Conservation (phyloP, 2,329 filamentous ascomycete genomes). For the Colletotrichum limetticola region DNA sequence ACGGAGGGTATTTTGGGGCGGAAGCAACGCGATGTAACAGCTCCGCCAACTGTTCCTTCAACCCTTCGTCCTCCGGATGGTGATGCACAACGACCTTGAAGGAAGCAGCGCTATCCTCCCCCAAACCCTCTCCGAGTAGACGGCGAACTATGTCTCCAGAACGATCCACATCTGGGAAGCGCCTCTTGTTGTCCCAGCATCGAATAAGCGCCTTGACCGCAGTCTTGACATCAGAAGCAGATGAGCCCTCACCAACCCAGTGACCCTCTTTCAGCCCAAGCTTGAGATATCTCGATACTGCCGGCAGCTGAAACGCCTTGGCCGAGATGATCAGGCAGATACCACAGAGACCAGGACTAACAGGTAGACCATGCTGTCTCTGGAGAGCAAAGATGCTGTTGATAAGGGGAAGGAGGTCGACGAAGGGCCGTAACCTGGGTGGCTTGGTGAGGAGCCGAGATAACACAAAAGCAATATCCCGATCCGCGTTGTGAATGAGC, state of each 20-base stretch:
- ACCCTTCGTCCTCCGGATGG: neutral
- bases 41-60: neutral
- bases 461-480: conserved; percentile 1
- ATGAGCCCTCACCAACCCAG: neutral
- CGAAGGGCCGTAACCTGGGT: neutral
- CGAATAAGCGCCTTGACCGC: neutral
- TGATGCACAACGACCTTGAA: neutral
- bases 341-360: conserved; percentile 43
- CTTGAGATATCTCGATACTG: conserved; percentile 21
- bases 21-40: neutral
- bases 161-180: neutral
- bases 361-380: conserved; percentile 35
- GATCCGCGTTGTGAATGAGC: neutral
- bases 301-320: conserved; percentile 26
- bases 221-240: neutral
- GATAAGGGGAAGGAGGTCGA: conserved; percentile 49
- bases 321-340: conserved; percentile 46
- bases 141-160: neutral
- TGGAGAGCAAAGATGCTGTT: conserved; percentile 53
- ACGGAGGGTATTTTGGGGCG: no score
- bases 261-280: conserved; percentile 17
- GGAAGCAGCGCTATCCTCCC: neutral
- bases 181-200: neutral
- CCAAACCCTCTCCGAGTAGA: neutral
- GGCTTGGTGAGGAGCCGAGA: neutral